These are phyloP conservation scores for Yamadazyma scolyti DNA, from an alignment of 805 yeast species.

Conservation along the genomic window DNA sequence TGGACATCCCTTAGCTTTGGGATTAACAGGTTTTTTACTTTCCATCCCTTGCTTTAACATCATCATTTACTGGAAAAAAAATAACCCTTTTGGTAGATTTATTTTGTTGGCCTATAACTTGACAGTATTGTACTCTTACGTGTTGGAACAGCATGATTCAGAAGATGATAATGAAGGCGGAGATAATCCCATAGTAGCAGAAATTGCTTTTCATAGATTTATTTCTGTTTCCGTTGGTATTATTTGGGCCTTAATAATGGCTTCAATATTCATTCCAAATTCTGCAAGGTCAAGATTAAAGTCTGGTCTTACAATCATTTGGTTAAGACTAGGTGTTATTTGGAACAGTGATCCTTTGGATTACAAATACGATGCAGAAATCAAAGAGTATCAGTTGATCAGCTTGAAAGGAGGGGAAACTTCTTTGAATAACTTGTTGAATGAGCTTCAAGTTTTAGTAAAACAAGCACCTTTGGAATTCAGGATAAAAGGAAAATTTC, in stretches of 20 bases:
- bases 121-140: slow-evolving; percentile 72
- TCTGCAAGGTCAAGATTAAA: slow-evolving; percentile 71
- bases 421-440: slow-evolving; percentile 52
- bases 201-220: slow-evolving; percentile 77
- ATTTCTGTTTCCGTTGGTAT: slow-evolving; percentile 71
- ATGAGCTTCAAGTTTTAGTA: slow-evolving; percentile 56
- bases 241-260: slow-evolving; percentile 70
- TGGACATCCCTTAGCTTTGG: slow-evolving; percentile 51
- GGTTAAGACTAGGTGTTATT: slow-evolving; percentile 77
- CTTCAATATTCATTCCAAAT: slow-evolving; percentile 64
- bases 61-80: slow-evolving; percentile 64
- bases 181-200: slow-evolving; percentile 59
- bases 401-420: slow-evolving; percentile 46
- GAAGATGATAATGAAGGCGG: slow-evolving; percentile 69
- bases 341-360: slow-evolving; percentile 77
- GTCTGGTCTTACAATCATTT: slow-evolving; percentile 59
- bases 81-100: slow-evolving; percentile 64
- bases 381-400: slow-evolving; percentile 18
- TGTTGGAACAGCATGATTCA: slow-evolving; percentile 55
- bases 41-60: slow-evolving; percentile 50
- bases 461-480: slow-evolving; percentile 75
- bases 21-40: slow-evolving; percentile 45
- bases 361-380: slow-evolving; percentile 23
- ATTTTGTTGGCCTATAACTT: slow-evolving; percentile 72
- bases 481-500: slow-evolving; percentile 71